phyloP scores from a whole-genome alignment of 345 rosid species.

The Syzygium jambos region DNA sequence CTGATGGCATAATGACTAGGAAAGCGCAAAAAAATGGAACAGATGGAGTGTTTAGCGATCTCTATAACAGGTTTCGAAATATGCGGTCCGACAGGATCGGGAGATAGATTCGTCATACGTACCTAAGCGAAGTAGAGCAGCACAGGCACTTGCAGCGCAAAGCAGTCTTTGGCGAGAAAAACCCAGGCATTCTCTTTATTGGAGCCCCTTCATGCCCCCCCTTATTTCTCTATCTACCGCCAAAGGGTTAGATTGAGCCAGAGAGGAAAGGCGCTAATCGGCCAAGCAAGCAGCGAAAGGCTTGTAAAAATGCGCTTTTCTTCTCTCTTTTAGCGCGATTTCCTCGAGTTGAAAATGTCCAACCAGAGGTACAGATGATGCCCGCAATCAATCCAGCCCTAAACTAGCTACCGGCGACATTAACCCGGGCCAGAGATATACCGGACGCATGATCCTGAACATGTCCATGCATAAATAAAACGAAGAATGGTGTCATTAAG shows the following conservation, averaged over 20 bases:
- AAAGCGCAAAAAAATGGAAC: not conserved
- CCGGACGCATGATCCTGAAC: not conserved
- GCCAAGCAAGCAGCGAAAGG: not conserved
- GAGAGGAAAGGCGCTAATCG: not conserved
- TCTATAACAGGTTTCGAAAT: not conserved
- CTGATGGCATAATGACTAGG: not conserved
- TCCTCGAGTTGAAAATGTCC: not conserved
- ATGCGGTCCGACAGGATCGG: not conserved
- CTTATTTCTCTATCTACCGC: not conserved
- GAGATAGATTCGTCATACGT: not conserved
- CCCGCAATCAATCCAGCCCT: not conserved
- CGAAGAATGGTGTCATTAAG: not conserved
- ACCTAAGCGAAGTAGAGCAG: not conserved
- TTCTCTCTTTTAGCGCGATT: not conserved
- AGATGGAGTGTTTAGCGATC: not conserved
- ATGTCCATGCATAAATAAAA: not conserved
- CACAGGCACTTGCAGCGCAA: not conserved
- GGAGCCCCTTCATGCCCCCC: not conserved
- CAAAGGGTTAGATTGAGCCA: not conserved
- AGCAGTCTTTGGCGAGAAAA: not conserved
- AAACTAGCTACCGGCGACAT: not conserved
- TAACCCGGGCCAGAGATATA: not conserved
- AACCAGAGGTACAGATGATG: not conserved
- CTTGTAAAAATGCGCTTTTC: not conserved
- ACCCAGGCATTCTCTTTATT: not conserved